These are phyloP conservation scores for Paramecium sonneborni DNA, from an alignment of 73 alveolate genomes.

Conservation along the genomic window DNA sequence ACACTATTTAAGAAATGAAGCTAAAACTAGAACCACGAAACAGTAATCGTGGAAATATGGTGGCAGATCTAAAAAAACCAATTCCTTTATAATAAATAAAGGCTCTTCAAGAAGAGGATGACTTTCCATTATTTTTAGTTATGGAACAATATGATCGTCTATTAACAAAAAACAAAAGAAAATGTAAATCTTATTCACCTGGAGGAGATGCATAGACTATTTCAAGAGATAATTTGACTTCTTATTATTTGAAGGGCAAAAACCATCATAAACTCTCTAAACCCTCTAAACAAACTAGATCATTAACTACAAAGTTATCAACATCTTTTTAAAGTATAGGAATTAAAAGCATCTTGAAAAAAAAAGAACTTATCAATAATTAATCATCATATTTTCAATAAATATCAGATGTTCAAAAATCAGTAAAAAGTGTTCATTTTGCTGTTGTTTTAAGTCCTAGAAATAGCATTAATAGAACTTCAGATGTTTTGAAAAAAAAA, in stretches of 20 bases:
- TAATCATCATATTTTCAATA: not conserved
- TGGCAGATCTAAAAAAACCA: not conserved
- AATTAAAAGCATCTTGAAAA: not conserved
- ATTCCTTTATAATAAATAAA: not conserved
- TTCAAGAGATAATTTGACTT: not conserved
- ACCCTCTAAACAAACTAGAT: not conserved
- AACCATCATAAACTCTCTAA: not conserved
- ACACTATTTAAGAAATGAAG: not conserved
- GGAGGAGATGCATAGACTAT: not conserved
- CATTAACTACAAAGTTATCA: not conserved
- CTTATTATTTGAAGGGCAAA: not conserved
- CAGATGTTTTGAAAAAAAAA: too few species aligned
- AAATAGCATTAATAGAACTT: not conserved
- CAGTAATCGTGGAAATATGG: not conserved
- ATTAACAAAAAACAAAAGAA: not conserved
- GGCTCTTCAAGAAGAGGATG: constrained; percentile 9
- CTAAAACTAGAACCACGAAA: not conserved
- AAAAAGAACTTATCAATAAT: not conserved
- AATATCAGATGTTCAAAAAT: not conserved
- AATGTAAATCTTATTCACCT: not conserved
- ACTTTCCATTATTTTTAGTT: not conserved
- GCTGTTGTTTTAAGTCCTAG: not conserved
- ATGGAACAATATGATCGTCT: not conserved
- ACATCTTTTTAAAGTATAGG: not conserved
- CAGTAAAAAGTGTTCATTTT: not conserved